Conservation (phyloP, 2,329 filamentous ascomycete species). For the Aspergillus aculeatus region DNA sequence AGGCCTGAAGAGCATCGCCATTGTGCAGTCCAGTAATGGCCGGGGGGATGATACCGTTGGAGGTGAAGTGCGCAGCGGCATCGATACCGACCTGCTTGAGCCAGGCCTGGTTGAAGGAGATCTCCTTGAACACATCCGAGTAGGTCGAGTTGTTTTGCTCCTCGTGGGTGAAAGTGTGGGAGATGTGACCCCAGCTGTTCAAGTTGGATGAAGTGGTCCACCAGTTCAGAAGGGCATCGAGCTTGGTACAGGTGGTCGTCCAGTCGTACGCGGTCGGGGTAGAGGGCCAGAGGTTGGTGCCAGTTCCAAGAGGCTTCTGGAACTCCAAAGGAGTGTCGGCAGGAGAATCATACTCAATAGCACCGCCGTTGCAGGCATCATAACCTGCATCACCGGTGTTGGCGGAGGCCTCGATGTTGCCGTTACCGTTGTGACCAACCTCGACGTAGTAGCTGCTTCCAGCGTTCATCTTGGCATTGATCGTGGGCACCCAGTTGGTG, state of each 20-base stretch:
- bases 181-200: slow-evolving; percentile 58
- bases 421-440: slow-evolving; percentile 58
- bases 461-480: slow-evolving; percentile 48
- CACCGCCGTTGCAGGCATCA: slow-evolving; percentile 31
- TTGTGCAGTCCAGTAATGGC: slow-evolving; percentile 65
- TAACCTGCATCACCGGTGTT: slow-evolving; percentile 20
- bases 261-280: slow-evolving; percentile 49
- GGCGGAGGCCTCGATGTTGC: slow-evolving; percentile 46
- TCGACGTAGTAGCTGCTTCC: slow-evolving; percentile 56
- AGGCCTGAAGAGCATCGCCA: slow-evolving; percentile 60
- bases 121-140: slow-evolving; percentile 56
- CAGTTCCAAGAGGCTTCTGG: slow-evolving; percentile 52
- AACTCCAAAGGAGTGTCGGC: slow-evolving; percentile 51
- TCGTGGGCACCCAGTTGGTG: slow-evolving; percentile 42
- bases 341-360: slow-evolving; percentile 49
- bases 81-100: slow-evolving; percentile 54
- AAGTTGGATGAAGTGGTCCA: slow-evolving; percentile 52
- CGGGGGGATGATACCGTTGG: slow-evolving; percentile 59
- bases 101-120: slow-evolving; percentile 62
- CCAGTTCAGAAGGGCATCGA: slow-evolving; percentile 56
- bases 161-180: slow-evolving; percentile 62
- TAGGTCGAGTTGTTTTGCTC: slow-evolving; percentile 62
- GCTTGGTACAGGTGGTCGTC: slow-evolving; percentile 50
- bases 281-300: slow-evolving; percentile 50
- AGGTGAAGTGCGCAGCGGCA: slow-evolving; percentile 49